Evolutionary conservation across 1,139 yeast genomes (phyloP).

Genomic region (Pichia sp.): DNA sequence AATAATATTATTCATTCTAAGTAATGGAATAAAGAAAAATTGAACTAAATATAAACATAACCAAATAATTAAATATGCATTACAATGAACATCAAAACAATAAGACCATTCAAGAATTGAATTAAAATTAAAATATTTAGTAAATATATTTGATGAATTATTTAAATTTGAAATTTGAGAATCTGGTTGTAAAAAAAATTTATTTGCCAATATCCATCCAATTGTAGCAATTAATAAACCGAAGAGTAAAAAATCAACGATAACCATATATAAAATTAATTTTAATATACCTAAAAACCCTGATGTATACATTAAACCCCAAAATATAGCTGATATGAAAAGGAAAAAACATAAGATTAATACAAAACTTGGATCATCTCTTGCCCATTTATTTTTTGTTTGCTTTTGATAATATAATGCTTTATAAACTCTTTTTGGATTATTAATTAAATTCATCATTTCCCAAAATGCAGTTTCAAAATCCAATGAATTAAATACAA

Average conservation of each 20-base stretch:
- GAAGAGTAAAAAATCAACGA: constrained; percentile 69
- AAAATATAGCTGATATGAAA: constrained; percentile 71
- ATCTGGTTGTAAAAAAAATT: constrained; percentile 38
- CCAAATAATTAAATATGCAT: constrained; percentile 80
- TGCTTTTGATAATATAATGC: constrained; percentile 75
- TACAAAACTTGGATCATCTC: constrained; percentile 89
- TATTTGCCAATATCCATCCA: constrained; percentile 68
- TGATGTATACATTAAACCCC: constrained; percentile 84
- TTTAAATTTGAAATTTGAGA: constrained; percentile 24
- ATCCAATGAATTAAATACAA: constrained; percentile 77
- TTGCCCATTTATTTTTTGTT: constrained; percentile 65
- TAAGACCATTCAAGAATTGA: constrained; percentile 82
- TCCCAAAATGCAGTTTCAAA: constrained; percentile 95
- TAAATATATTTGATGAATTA: constrained; percentile 9
- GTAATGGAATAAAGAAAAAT: constrained; percentile 66
- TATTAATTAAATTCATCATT: constrained; percentile 61
- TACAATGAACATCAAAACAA: constrained; percentile 91
- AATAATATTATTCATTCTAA: constrained; percentile 57
- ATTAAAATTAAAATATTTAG: constrained; percentile 18
- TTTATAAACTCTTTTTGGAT: constrained; percentile 78
- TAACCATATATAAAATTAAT: constrained; percentile 74
- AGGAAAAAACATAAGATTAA: constrained; percentile 61
- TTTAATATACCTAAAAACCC: constrained; percentile 52
- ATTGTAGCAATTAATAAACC: constrained; percentile 66
- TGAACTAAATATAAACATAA: constrained; percentile 69